Conservation (phyloP, 257 asterid species). For the Ocimum tenuiflorum region DNA sequence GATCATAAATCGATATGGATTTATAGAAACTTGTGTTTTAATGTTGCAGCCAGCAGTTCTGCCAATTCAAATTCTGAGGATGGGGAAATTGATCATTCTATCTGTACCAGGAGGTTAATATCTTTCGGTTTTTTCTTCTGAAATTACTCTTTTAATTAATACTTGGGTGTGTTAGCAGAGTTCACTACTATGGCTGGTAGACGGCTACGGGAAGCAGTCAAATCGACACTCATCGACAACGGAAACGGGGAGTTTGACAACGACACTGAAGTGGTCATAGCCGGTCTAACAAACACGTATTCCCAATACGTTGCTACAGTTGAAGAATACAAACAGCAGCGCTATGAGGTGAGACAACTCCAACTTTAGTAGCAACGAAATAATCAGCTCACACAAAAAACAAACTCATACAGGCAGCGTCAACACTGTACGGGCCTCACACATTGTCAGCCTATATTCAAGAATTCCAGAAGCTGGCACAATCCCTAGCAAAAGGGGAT, state of each 20-base stretch:
- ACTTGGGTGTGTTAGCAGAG: conserved; percentile 25
- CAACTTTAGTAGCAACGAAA: neutral
- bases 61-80: conserved; percentile 55
- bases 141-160: neutral
- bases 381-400: neutral
- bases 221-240: conserved; percentile 32
- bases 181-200: conserved; percentile 70
- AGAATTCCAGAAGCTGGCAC: conserved; percentile 56
- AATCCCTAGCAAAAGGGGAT: conserved; percentile 40
- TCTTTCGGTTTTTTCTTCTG: neutral
- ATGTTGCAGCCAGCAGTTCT: conserved; percentile 46
- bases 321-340: conserved; percentile 52
- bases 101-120: conserved; percentile 53
- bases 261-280: conserved; percentile 36
- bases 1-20: neutral
- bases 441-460: conserved; percentile 57
- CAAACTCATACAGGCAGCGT: conserved; percentile 38
- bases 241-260: conserved; percentile 41
- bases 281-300: conserved; percentile 57
- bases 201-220: conserved; percentile 52
- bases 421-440: conserved; percentile 61
- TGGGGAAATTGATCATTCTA: conserved; percentile 39
- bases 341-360: conserved; percentile 42
- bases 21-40: neutral
- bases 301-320: conserved; percentile 49